Evolutionary conservation across 1,284 basidiomycete genomes (phyloP).

Genomic region (Melampsora americana): DNA sequence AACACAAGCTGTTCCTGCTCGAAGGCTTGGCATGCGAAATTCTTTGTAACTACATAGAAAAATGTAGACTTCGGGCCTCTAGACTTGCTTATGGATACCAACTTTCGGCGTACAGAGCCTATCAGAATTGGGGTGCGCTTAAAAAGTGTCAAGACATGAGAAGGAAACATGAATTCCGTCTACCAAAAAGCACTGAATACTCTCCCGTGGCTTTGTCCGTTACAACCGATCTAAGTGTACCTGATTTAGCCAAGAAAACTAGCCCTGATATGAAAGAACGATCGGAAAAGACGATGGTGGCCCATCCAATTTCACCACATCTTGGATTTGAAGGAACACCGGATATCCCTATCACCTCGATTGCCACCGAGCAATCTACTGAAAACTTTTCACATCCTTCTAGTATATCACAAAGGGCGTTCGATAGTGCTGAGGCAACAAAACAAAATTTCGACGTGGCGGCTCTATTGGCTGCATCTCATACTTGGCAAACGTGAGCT

Average conservation of each 20-base stretch:
- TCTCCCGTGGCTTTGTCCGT: too few species aligned
- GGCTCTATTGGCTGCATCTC: neutral
- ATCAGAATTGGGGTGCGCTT: neutral
- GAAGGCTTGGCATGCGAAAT: neutral
- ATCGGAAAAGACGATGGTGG: too few species aligned
- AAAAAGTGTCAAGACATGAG: conserved; percentile 3
- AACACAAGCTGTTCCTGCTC: neutral
- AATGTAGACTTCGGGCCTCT: neutral
- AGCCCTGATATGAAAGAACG: too few species aligned
- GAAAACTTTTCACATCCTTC: too few species aligned
- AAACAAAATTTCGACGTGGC: neutral
- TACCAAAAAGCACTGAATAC: too few species aligned
- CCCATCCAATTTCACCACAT: too few species aligned
- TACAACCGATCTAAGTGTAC: too few species aligned
- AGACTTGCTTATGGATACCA: neutral
- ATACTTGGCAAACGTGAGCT: neutral
- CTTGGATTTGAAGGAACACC: too few species aligned
- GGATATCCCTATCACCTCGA: too few species aligned
- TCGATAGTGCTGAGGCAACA: neutral
- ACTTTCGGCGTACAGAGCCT: neutral
- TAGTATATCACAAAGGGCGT: neutral
- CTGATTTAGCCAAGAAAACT: too few species aligned
- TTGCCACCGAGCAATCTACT: too few species aligned
- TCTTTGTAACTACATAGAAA: neutral
- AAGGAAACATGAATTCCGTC: too few species aligned